Evolutionary conservation across 192 early-diverging fungal species (phyloP).

Genomic region (Backusella mclennaniae): DNA sequence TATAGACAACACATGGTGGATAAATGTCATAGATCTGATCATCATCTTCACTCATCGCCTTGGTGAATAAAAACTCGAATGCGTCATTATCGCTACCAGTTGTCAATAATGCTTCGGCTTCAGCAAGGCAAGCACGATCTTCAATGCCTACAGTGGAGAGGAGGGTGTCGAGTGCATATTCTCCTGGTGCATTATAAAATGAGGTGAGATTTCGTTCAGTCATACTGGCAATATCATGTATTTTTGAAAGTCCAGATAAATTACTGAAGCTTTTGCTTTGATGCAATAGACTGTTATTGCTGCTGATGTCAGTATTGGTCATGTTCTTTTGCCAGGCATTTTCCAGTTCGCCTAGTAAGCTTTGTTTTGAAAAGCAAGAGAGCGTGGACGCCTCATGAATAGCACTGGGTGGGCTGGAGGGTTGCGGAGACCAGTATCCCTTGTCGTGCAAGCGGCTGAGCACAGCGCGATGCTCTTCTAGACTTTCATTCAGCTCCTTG

Average conservation of each 20-base stretch:
- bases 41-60: background rate
- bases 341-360: constrained; percentile 51
- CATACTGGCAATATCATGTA: constrained; percentile 17
- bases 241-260: background rate
- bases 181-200: constrained; percentile 25
- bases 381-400: background rate
- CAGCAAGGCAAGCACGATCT: constrained; percentile 6
- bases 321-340: constrained; percentile 43
- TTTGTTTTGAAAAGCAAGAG: constrained; percentile 4
- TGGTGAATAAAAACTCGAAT: background rate
- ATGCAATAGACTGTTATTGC: background rate
- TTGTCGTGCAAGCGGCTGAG: constrained; percentile 13
- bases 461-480: constrained; percentile 41
- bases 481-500: constrained; percentile 24
- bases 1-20: background rate
- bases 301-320: background rate
- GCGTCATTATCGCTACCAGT: background rate
- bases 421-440: background rate
- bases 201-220: constrained; percentile 26
- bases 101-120: background rate
- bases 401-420: background rate
- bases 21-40: background rate
- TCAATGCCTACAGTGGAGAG: constrained; percentile 15
- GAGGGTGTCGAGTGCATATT: constrained; percentile 23
- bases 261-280: background rate